These are phyloP conservation scores for Colletotrichum orchidophilum DNA, from an alignment of 2,329 filamentous ascomycete species.

Conservation along the genomic window DNA sequence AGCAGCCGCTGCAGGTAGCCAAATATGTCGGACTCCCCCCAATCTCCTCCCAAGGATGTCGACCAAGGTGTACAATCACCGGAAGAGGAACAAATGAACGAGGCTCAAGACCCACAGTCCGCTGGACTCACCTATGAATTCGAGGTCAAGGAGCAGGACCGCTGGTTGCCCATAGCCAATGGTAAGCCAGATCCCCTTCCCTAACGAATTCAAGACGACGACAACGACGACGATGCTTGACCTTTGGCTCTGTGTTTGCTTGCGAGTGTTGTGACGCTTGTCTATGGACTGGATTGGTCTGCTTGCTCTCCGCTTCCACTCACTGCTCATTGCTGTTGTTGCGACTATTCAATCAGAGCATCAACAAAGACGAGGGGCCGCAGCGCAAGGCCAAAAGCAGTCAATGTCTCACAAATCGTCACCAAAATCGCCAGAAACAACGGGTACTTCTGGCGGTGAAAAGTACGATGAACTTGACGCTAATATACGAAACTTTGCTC, in stretches of 20 bases:
- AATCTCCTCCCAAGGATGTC: slow-evolving; percentile 94
- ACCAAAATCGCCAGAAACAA: slow-evolving; percentile 59
- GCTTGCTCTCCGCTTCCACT: slow-evolving; percentile 14
- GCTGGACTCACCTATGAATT: slow-evolving; percentile 87
- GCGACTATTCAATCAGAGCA: neutral
- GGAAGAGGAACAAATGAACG: slow-evolving; percentile 96
- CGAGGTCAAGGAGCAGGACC: slow-evolving; percentile 99
- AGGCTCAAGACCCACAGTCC: slow-evolving; percentile 80
- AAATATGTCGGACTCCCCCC: slow-evolving; percentile 90
- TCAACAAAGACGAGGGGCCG: neutral
- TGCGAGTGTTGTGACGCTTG: slow-evolving; percentile 18
- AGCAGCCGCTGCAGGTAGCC: slow-evolving; percentile 74
- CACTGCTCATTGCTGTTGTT: slow-evolving; percentile 16
- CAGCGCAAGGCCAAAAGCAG: slow-evolving; percentile 36
- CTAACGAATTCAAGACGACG: slow-evolving; percentile 9
- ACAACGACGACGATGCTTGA: slow-evolving; percentile 44
- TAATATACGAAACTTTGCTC: slow-evolving; percentile 93
- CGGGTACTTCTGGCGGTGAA: slow-evolving; percentile 57
- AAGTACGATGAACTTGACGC: slow-evolving; percentile 74
- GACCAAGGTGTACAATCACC: slow-evolving; percentile 92
- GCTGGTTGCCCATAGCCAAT: slow-evolving; percentile 99
- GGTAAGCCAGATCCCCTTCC: slow-evolving; percentile 74
- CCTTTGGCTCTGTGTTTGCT: slow-evolving; percentile 56
- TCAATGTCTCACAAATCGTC: slow-evolving; percentile 70
- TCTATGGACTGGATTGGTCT: neutral